Evolutionary conservation across 2,329 filamentous ascomycete genomes (phyloP).

Genomic region (Cladophialophora immunda): DNA sequence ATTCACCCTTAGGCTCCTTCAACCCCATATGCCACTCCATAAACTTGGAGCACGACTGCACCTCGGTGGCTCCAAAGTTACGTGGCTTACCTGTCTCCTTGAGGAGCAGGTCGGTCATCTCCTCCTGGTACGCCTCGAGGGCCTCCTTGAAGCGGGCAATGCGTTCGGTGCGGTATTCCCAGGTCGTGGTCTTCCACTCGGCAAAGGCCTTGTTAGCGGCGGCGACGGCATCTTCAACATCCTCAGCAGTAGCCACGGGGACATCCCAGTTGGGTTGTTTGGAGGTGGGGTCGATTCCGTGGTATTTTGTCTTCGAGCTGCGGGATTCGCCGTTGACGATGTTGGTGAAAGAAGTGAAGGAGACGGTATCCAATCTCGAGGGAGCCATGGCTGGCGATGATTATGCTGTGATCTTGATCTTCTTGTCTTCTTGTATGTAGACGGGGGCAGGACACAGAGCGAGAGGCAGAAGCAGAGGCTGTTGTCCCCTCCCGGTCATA

Average conservation of each 20-base stretch:
- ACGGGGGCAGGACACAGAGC: neutral
- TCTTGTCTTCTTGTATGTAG: neutral
- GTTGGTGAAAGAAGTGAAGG: conserved; percentile 52
- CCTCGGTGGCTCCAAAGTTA: conserved; percentile 13
- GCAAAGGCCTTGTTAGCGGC: conserved; percentile 58
- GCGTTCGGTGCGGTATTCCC: conserved; percentile 54
- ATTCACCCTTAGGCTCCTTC: conserved; percentile 52
- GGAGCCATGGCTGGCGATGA: conserved; percentile 19
- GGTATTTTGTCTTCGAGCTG: conserved; percentile 45
- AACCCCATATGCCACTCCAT: conserved; percentile 31
- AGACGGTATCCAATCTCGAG: conserved; percentile 30
- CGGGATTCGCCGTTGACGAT: conserved; percentile 56
- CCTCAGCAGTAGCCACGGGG: conserved; percentile 53
- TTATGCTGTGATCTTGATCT: neutral
- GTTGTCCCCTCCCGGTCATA: neutral
- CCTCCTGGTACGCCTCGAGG: conserved; percentile 51
- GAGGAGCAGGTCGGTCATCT: conserved; percentile 56
- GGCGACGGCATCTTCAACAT: conserved; percentile 58
- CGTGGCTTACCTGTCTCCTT: conserved; percentile 63
- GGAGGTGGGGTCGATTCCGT: conserved; percentile 57
- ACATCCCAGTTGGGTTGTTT: conserved; percentile 56
- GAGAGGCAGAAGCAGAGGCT: neutral
- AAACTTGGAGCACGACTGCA: conserved; percentile 3
- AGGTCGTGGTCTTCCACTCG: conserved; percentile 57
- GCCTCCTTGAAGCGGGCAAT: conserved; percentile 53